Base-by-base conservation (phyloP, 345 rosid genomes). In the Rhizophora apiculata region DNA sequence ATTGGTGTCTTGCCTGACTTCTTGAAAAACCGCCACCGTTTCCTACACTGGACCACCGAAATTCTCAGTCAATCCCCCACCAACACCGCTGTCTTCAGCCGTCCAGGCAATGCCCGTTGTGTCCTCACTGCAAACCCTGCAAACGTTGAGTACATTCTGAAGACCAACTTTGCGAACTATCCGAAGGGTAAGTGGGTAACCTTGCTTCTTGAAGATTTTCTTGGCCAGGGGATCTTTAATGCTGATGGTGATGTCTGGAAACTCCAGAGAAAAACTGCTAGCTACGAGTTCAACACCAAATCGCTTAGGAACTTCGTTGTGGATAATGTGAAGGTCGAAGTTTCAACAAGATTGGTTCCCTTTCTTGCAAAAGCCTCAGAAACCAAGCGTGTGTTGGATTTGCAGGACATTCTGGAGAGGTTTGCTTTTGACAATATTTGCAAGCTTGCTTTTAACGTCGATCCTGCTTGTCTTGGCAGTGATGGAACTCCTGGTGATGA, bases 141-240 rank as follows among this genome's bases (percentile, higher is more conserved):
- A 8, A 66, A 68, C 34, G 79, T 79, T 11, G 83, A 84, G 73
- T 36, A 84, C 65, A 68, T 82, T 60, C 82, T 84, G 62, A 79
- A 82, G 80, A 69, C 74, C 65, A 69, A 71, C 60, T 83, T 83
- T 60, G 72, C 79, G 9, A 81, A 81, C 77, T 81, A 74, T 62
- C 85, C 83, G 6, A 84, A 84, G 65, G 87, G 87, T 8, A 65
- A 57, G 16, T 43, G 60, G 4, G 74, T 79, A 64, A 62, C 54
- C 24, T 6, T 2, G 6, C 27, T 67, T 61, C 84, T 83, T 21
- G 52, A 74, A 34, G 87, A 83, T 68, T 74, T 81, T 55, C 83
- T 83, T 15, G 87, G 87, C 48, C 31, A 55, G 6, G 87, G 87
- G 56, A 83, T 83, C 74, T 83, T 83, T 68, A 83, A 76, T 72